Evolutionary conservation across 352 stramenopile genomes (phyloP), one percentile per base, ranked within the genome.

Genomic region (Globisporangium viniferum): DNA sequence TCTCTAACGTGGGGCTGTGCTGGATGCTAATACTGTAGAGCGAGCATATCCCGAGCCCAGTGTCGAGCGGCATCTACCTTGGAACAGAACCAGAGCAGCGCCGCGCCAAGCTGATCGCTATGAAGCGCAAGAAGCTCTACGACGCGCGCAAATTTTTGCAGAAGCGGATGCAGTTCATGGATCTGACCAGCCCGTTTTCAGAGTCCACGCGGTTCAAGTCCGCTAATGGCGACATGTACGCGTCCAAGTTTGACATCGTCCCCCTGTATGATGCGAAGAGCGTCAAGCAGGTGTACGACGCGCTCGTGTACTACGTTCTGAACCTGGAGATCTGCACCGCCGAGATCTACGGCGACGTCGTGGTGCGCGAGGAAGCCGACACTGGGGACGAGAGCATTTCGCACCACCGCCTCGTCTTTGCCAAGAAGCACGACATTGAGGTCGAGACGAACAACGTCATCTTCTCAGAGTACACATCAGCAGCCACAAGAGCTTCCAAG

Each of bases 231-330:
- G 60, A 66, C 15, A 58, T 15, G 7, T 55, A 12, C 29, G 41
- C 44, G 1, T 12, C 12, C 2, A 36, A 41, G 18, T 27, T 66
- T 14, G 48, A 58, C 29, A 14, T 55, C 18, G 12, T 41, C 5
- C 48, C 41, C 5, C 31, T 66, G 20, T 14, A 20, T 1, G 22
- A 49, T 18, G 60, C 48, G n/a, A 66, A 31, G 15, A 66, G 48
- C 44, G 60, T 58, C 60, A 58, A 46, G 44, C 60, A 66, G 29
- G 60, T 58, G 12, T 66, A 54, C 29, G n/a, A 66, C 48, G 27
- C 31, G 27, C 60, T 66, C 18, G 18, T 22, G 18, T 58, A 31
- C 44, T 66, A 46, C 59, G 54, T 54, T 27, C 7, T 54, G 6
- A 57, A 66, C 14, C 14, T 66, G 18, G 44, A 66, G 27, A 46